A percentile compares a stretch with the other conserved stretches of the same genome.
Conservation (phyloP, 176 grass and related monocot species). For the Tillandsia fasciculata region DNA sequence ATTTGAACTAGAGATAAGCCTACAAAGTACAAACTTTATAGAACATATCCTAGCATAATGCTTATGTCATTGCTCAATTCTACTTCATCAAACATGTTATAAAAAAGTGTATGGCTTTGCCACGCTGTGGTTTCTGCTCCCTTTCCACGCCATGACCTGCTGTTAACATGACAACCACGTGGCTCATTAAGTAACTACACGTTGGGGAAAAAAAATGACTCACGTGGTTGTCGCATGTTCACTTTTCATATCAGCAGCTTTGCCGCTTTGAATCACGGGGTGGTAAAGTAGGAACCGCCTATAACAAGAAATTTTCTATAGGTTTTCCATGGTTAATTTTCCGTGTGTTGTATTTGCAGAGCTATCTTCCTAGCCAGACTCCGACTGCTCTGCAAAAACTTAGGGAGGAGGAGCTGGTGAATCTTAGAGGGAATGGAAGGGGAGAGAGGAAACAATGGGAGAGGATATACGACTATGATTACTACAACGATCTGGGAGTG, state of each 20-base stretch:
- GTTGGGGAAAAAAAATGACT: too few species aligned
- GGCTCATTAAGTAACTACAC: too few species aligned
- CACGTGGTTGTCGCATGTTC: not conserved
- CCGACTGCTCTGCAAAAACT: conserved; percentile 41
- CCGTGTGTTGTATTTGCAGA: conserved; percentile 12
- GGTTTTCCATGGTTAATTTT: too few species aligned
- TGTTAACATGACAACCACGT: too few species aligned
- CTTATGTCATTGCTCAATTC: not conserved
- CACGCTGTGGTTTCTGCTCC: too few species aligned
- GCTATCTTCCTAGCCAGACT: conserved; percentile 62
- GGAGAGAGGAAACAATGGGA: conserved; percentile 82
- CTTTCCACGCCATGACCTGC: too few species aligned
- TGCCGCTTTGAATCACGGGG: not conserved
- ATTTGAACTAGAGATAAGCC: not conserved
- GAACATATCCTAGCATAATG: not conserved
- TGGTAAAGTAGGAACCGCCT: not conserved
- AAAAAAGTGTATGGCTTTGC: too few species aligned
- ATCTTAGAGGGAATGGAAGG: conserved; percentile 43
- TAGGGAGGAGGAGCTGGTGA: conserved; percentile 56
- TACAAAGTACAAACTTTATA: not conserved
- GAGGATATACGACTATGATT: conserved; percentile 66
- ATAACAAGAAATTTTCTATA: not conserved
- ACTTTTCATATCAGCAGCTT: not conserved
- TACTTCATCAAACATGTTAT: too few species aligned
- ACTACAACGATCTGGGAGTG: conserved; percentile 78